Conservation (phyloP, 371 early-diverging fungal genomes). For the Aphelidium insulamus region DNA sequence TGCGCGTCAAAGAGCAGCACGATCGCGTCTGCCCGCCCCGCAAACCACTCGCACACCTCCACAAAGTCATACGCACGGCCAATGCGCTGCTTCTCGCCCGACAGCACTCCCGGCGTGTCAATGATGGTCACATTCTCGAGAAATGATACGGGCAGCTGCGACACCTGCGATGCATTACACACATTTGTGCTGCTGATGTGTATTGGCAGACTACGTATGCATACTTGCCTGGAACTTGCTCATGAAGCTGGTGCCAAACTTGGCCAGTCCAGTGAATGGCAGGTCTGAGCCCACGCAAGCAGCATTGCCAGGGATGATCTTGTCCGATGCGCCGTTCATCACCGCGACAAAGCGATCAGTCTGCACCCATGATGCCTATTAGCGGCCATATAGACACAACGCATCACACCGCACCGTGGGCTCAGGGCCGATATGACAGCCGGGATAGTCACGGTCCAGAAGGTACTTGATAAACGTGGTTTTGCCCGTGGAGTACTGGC, state of each 20-base stretch:
- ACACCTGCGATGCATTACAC: slow-evolving; percentile 18
- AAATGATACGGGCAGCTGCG: slow-evolving; percentile 40
- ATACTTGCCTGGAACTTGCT: slow-evolving; percentile 47
- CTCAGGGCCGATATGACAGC: slow-evolving; percentile 63
- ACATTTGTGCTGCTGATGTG: background rate
- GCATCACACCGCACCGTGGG: slow-evolving; percentile 31
- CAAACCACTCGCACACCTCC: slow-evolving; percentile 65
- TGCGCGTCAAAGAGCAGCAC: slow-evolving; percentile 65
- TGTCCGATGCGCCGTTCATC: slow-evolving; percentile 32
- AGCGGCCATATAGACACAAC: slow-evolving; percentile 1
- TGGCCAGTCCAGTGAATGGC: slow-evolving; percentile 47
- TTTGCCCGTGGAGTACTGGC: slow-evolving; percentile 69
- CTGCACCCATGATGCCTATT: slow-evolving; percentile 1
- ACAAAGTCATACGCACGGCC: slow-evolving; percentile 65
- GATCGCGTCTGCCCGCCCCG: slow-evolving; percentile 64
- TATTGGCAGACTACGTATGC: background rate
- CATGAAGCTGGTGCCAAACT: slow-evolving; percentile 57
- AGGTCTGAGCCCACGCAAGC: slow-evolving; percentile 65
- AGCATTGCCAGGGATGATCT: slow-evolving; percentile 66
- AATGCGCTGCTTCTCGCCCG: slow-evolving; percentile 53
- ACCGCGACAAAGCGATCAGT: slow-evolving; percentile 58
- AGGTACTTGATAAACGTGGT: slow-evolving; percentile 62
- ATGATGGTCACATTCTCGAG: slow-evolving; percentile 59
- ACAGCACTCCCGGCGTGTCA: slow-evolving; percentile 70
- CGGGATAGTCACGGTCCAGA: slow-evolving; percentile 57